phyloP scores from a whole-genome alignment of 1,139 yeast genomes.

The Debaryomyces udenii region DNA sequence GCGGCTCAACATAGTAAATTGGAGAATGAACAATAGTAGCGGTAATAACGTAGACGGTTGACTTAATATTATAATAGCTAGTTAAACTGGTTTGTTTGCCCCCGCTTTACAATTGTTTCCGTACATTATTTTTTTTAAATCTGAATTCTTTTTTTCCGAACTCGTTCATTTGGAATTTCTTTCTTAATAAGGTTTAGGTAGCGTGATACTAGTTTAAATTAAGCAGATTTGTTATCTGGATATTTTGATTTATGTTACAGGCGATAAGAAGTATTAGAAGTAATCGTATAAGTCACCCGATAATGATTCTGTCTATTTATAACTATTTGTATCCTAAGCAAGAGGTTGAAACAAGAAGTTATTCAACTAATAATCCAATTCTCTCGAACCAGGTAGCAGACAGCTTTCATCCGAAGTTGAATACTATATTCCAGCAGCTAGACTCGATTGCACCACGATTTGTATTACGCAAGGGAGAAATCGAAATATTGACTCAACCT shows the following conservation, averaged over 20 bases:
- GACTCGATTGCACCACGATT: slow-evolving; percentile 75
- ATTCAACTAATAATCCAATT: slow-evolving; percentile 34
- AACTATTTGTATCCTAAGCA: slow-evolving; percentile 17
- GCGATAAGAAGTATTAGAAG: slow-evolving; percentile 7
- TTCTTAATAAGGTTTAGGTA: slow-evolving; percentile 4
- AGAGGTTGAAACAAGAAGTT: slow-evolving; percentile 17
- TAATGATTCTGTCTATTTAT: slow-evolving; percentile 21
- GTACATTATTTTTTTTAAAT: slow-evolving; percentile 1
- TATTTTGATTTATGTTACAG: slow-evolving; percentile 12
- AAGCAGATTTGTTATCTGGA: background rate
- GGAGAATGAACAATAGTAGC: background rate
- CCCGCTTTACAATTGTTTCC: slow-evolving; percentile 1
- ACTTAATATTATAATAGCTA: too few relatives aligned
- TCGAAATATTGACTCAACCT: slow-evolving; percentile 70
- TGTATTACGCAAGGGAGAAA: slow-evolving; percentile 57
- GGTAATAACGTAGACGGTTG: too few relatives aligned
- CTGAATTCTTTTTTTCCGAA: slow-evolving; percentile 3
- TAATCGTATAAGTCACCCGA: slow-evolving; percentile 5
- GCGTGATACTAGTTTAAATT: slow-evolving; percentile 6
- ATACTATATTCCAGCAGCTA: slow-evolving; percentile 55
- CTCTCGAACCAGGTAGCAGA: slow-evolving; percentile 20
- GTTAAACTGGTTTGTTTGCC: too few relatives aligned
- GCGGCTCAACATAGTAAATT: slow-evolving; percentile 5
- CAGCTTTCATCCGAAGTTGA: slow-evolving; percentile 51
- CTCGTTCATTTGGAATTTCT: slow-evolving; percentile 1